Base-by-base conservation (phyloP, 2,329 filamentous ascomycete species). In the Myriosclerotinia duriaeana region DNA sequence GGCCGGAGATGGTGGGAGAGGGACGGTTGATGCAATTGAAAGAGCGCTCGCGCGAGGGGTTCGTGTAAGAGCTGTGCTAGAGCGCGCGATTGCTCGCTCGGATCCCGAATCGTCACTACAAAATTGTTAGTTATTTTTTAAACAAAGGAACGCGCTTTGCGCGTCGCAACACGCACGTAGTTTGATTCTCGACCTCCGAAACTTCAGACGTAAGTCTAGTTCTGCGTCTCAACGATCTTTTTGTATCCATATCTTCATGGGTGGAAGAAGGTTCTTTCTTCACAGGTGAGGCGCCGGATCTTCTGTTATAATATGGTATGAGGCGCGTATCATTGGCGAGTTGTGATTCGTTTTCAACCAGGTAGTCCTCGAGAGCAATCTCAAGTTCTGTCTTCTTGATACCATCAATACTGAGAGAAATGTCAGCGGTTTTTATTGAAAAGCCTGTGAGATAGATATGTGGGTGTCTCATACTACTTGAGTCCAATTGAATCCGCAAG, bases 321-420 rank as follows among this genome's bases (percentile, higher is more conserved):
- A 97, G 85, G 65, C 81, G 82, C 65, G 87, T 79, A 71, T 93
- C 86, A 67, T 81, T 81, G 63, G 84, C 82, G 76, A 91, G 89
- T 69, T 82, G 83, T 70, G 85, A 81, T 72, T 85, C 82, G 80
- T 97, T 90, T 69, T 85, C 82, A 71, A 86, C 83, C 55, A 96
- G 85, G 78, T 87, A 88, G 56, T 88, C 84, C 73, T 96, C 90
- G 70, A 96, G 85, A 54, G 85, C 85, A 67, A 84, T 78, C 75
- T 94, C 91, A 68, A 98, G 85, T 59, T 97, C 92, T 70, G 83
- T 82, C 79, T 97, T 97, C 78, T 89, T 90, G 70, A 89, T 80
- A 66, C 83, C 82, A 71, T 91, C 87, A 75, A 85, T 88, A 75
- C 90, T 93, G 75, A 70, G 15, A 54, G 71, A 62, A 61, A 69